Evolutionary conservation across 2,329 filamentous ascomycete genomes (phyloP).

Genomic region (Epichloe gansuensis): DNA sequence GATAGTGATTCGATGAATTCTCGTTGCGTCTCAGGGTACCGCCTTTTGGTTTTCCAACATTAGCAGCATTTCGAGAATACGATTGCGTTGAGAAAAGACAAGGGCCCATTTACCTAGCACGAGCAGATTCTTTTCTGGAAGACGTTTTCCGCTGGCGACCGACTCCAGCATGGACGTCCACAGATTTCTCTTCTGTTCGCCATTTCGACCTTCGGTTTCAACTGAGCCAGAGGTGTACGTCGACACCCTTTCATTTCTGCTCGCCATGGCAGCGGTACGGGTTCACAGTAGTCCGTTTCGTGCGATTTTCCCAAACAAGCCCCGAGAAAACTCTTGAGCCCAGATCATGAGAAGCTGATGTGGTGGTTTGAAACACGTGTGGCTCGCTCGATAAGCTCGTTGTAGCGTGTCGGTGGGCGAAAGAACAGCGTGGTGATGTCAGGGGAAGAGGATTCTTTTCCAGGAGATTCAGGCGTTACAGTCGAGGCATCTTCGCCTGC

Average conservation of each 20-base stretch:
- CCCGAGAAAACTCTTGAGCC: neutral
- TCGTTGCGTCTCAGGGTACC: constrained; percentile 70
- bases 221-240: constrained; percentile 46
- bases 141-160: constrained; percentile 76
- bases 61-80: neutral
- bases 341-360: neutral
- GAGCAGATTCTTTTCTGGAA: constrained; percentile 85
- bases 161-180: constrained; percentile 90
- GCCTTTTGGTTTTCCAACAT: constrained; percentile 34
- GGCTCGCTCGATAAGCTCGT: neutral
- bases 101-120: constrained; percentile 52
- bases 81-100: neutral
- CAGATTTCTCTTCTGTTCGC: constrained; percentile 73
- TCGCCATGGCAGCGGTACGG: constrained; percentile 28
- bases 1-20: constrained; percentile 65
- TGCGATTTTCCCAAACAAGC: neutral
- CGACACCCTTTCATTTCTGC: constrained; percentile 43
- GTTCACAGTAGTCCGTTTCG: neutral
- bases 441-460: neutral
- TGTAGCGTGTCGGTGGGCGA: constrained; percentile 4
- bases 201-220: constrained; percentile 44
- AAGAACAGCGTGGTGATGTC: constrained; percentile 4
- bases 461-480: neutral
- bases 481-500: neutral
- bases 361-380: neutral